Evolutionary conservation across 495 filamentous ascomycete species (phyloP), one percentile per base, ranked within the genome.

Genomic region (Aspergillus campestris): DNA sequence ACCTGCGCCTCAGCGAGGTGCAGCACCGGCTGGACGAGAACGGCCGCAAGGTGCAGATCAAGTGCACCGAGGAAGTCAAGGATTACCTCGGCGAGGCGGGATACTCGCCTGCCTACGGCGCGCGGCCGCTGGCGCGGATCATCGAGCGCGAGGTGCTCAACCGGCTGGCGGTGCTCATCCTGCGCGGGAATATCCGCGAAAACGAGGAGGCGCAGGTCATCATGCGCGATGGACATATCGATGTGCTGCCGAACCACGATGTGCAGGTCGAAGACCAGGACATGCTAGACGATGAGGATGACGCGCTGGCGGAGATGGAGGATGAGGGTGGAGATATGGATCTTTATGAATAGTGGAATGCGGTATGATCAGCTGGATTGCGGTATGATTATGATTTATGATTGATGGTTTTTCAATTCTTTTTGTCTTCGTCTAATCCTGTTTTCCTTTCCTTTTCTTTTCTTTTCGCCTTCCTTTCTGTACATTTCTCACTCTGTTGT

Each of bases 101-200:
- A 5, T 97, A 98, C 68, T 90, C 83, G 5, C 92, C 92, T 2
- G 87, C 86, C 0, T 98, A 98, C 52, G 92, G 92, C 61, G 92
- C 92, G 30, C 74, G 92, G 32, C 92, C 92, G 14, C 69, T 98
- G 6, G 80, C 80, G 32, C 77, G 92, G 31, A 75, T 98, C 51
- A 94, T 98, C 49, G 91, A 98, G 70, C 87, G 89, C 64, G 92
- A 98, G 64, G 86, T 98, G 28, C 79, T 98, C 49, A 98, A 98
- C 63, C 82, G 82, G 30, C 68, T 98, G 44, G 92, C 92, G 0
- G 83, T 98, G 18, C 73, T 95, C 44, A 87, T 98, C 40, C 77
- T 98, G 10, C 75, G 89, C 30, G 89, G 89, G 40, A 78, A 74
- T 34, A 82, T 98, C 59, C 76, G 72, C 52, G 90, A 98, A 57